Evolutionary conservation across 257 asterid species (phyloP).

Genomic region (Solanum peruvianum): DNA sequence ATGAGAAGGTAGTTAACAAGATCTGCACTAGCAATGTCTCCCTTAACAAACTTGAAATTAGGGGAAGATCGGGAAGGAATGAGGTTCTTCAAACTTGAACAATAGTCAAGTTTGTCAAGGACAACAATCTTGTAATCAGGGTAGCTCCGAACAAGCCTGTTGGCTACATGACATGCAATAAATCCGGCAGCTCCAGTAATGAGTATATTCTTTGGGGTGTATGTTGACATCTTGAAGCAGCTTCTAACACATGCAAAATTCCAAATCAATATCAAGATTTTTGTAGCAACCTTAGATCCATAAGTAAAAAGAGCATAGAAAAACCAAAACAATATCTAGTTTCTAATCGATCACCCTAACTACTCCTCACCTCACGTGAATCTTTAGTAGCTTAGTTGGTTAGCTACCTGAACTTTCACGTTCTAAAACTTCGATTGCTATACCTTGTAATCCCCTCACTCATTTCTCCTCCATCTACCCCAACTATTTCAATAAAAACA

Average conservation of each 20-base stretch:
- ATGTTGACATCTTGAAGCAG: neutral
- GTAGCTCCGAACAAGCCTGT: constrained; percentile 7
- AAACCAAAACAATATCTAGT: neutral
- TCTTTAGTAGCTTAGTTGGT: neutral
- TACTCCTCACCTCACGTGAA: neutral
- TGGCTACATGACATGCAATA: constrained; percentile 17
- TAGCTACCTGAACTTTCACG: neutral
- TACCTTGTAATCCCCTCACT: neutral
- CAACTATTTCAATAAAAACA: neutral
- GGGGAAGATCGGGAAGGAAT: constrained; percentile 8
- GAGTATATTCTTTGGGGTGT: constrained; percentile 13
- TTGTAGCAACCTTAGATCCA: neutral
- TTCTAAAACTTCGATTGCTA: too few species aligned
- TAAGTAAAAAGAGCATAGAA: neutral
- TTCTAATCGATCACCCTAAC: neutral
- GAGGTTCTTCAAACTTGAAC: constrained; percentile 13
- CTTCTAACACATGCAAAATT: neutral
- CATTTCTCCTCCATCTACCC: neutral
- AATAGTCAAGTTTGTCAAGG: constrained; percentile 14
- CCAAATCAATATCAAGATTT: neutral
- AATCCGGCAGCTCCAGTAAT: constrained; percentile 16
- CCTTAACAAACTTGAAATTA: constrained; percentile 15
- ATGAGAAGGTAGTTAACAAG: constrained; percentile 11
- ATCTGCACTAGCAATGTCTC: constrained; percentile 15
- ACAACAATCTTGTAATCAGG: constrained; percentile 15